phyloP scores from a whole-genome alignment of 306 rosid genomes.

The Datisca glomerata region DNA sequence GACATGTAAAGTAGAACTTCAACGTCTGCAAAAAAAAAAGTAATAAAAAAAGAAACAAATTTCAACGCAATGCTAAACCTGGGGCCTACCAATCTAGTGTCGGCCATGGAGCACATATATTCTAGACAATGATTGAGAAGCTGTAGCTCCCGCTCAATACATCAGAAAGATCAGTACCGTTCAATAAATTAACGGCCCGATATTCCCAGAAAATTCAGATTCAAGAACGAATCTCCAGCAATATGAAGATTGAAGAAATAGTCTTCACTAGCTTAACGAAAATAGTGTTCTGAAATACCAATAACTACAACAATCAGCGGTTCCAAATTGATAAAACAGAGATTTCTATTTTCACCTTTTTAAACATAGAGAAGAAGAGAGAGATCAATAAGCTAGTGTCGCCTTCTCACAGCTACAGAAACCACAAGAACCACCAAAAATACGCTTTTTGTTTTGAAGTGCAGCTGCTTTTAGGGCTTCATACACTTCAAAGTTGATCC shows the following conservation, averaged over 20 bases:
- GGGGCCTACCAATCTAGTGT: constrained; percentile 8
- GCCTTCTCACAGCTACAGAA: background rate
- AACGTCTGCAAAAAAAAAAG: constrained; percentile 4
- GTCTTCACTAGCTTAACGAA: background rate
- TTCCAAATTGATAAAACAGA: too few species aligned
- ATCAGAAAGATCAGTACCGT: constrained; percentile 8
- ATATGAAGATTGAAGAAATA: too few species aligned
- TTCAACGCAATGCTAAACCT: background rate
- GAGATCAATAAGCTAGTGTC: background rate
- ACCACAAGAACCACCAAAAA: constrained; percentile 3
- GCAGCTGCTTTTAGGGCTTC: background rate
- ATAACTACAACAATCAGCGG: too few species aligned
- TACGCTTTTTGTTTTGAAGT: background rate
- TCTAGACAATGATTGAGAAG: background rate
- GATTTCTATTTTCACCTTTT: background rate
- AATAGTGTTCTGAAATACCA: too few species aligned
- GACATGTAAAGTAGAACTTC: constrained; percentile 12
- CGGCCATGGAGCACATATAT: background rate
- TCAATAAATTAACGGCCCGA: background rate
- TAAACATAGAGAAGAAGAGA: too few species aligned
- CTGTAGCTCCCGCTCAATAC: background rate
- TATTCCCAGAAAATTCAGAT: background rate
- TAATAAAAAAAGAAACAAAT: background rate
- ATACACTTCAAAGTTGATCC: too few species aligned
- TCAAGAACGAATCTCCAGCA: constrained; percentile 1